phyloP scores from a whole-genome alignment of 352 stramenopile genomes.

The Phytopythium aichiense region DNA sequence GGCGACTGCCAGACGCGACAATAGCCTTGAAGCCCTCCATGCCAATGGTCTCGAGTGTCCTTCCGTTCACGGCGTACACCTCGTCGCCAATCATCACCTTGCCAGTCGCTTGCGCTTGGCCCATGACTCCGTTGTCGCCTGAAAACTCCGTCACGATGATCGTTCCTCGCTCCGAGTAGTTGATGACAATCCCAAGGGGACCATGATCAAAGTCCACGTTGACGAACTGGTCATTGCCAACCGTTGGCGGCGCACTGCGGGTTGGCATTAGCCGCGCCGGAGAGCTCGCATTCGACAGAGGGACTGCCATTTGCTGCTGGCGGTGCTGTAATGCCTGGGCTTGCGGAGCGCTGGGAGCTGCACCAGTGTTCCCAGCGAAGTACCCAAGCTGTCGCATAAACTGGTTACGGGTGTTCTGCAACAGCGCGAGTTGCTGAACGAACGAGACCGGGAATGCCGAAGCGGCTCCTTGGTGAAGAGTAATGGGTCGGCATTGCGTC shows the following conservation, averaged over 20 bases:
- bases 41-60: constrained; percentile 54
- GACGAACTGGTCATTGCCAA: constrained; percentile 29
- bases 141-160: constrained; percentile 84
- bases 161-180: constrained; percentile 65
- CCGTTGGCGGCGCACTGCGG: background rate
- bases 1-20: constrained; percentile 54
- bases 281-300: background rate
- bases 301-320: background rate
- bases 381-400: constrained; percentile 15
- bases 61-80: constrained; percentile 75
- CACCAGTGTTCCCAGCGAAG: background rate
- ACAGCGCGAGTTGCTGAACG: constrained; percentile 60
- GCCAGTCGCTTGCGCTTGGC: constrained; percentile 66
- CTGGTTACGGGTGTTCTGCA: constrained; percentile 57
- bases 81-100: constrained; percentile 73
- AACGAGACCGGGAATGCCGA: constrained; percentile 66
- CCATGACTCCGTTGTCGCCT: constrained; percentile 56
- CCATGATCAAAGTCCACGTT: constrained; percentile 68
- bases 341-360: background rate
- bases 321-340: constrained; percentile 3
- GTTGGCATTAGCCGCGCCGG: constrained; percentile 11
- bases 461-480: constrained; percentile 28
- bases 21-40: constrained; percentile 81
- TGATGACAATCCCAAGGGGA: constrained; percentile 80
- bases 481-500: constrained; percentile 51